Percentiles rank a stretch among this genome's conserved stretches.
Conservation (phyloP, 2,329 filamentous ascomycete genomes). For the Fusarium newnesense region DNA sequence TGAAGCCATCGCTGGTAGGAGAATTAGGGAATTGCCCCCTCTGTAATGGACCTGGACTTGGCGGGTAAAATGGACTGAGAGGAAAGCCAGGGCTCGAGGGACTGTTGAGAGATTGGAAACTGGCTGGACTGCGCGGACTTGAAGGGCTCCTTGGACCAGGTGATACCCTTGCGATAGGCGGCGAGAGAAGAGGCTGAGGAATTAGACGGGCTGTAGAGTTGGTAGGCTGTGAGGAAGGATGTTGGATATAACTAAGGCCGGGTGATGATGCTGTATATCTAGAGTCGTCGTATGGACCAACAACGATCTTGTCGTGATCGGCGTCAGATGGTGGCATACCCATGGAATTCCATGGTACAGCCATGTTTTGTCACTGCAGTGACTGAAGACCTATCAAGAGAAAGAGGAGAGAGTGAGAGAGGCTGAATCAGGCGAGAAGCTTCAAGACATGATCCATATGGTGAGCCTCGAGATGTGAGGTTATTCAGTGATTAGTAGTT, state of each 20-base stretch:
- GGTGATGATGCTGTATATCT: conserved; percentile 32
- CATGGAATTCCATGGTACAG: conserved; percentile 32
- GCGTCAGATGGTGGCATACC: conserved; percentile 20
- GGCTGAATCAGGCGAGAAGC: neutral
- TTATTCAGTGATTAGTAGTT: neutral
- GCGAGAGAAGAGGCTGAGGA: conserved; percentile 37
- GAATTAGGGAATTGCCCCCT: conserved; percentile 32
- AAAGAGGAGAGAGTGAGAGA: neutral
- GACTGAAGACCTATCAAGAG: neutral
- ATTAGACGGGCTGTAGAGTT: conserved; percentile 35
- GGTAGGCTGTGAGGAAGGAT: conserved; percentile 37
- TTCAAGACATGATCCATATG: conserved; percentile 13
- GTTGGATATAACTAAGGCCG: conserved; percentile 30
- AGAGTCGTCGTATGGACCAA: conserved; percentile 29
- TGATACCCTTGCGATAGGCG: conserved; percentile 30
- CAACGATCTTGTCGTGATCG: conserved; percentile 26
- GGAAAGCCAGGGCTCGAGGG: conserved; percentile 36
- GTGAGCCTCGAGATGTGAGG: neutral
- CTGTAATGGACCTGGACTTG: conserved; percentile 20
- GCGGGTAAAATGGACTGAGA: conserved; percentile 32
- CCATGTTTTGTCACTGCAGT: conserved; percentile 29
- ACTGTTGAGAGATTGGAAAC: conserved; percentile 22
- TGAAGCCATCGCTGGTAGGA: conserved; percentile 36
- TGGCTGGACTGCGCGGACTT: conserved; percentile 31
- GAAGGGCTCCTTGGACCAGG: conserved; percentile 26